Conservation (phyloP, 78 protist genomes). For the Protostelium mycophagum region DNA sequence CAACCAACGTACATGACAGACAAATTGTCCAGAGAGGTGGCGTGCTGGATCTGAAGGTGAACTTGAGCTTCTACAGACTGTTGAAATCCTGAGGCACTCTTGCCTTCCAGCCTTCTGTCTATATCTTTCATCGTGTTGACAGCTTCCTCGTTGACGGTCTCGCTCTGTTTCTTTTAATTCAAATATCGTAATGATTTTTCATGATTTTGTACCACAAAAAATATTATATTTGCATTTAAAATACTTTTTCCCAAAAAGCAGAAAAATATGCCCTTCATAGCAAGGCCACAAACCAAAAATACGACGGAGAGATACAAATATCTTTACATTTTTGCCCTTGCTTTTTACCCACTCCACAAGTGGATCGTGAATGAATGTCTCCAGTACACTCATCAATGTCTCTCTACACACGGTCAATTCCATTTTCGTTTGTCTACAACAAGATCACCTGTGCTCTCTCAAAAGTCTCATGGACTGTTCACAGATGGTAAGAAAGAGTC, state of each 20-base stretch:
- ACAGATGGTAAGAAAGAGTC: conserved; percentile 57
- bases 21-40: not conserved
- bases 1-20: not conserved
- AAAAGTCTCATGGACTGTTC: conserved; percentile 74
- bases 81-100: not conserved
- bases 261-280: too few species aligned
- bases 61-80: not conserved
- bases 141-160: not conserved
- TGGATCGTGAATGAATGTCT: conserved; percentile 91
- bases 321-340: not conserved
- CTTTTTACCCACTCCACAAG: conserved; percentile 65
- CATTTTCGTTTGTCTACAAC: not conserved
- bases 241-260: too few species aligned
- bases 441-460: conserved; percentile 16
- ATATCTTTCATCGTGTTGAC: not conserved
- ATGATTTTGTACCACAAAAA: too few species aligned
- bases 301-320: too few species aligned
- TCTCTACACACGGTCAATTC: conserved; percentile 53
- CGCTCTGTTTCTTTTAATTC: too few species aligned
- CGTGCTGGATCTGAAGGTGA: not conserved
- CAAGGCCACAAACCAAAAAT: too few species aligned
- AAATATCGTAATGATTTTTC: too few species aligned
- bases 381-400: conserved; percentile 82
- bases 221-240: too few species aligned
- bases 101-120: not conserved